These are phyloP conservation scores for Thermothielavioides terrestris DNA, from an alignment of 495 filamentous ascomycete genomes.

Conservation along the genomic window DNA sequence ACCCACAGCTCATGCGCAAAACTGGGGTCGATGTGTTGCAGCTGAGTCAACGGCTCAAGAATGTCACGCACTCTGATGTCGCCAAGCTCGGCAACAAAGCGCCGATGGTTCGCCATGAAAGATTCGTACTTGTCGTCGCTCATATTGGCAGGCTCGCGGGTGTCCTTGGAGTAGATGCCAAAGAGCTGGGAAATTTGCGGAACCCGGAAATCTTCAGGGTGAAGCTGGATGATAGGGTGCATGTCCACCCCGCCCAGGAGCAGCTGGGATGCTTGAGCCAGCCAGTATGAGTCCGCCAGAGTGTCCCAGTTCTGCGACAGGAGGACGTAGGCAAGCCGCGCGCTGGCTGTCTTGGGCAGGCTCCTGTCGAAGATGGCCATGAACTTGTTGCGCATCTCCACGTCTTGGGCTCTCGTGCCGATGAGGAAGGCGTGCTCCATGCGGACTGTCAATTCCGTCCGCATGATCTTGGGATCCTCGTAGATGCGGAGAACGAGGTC, in stretches of 20 bases:
- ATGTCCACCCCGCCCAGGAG: constrained; percentile 85
- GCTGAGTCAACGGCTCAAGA: constrained; percentile 82
- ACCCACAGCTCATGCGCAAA: constrained; percentile 86
- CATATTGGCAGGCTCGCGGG: constrained; percentile 61
- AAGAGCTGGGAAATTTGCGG: constrained; percentile 63
- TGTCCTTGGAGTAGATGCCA: constrained; percentile 59
- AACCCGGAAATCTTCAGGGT: constrained; percentile 73
- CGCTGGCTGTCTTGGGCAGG: constrained; percentile 76
- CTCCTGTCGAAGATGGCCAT: constrained; percentile 90
- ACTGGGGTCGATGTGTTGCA: constrained; percentile 79
- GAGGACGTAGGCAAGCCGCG: constrained; percentile 78
- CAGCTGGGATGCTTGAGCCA: constrained; percentile 86
- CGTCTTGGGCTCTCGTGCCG: constrained; percentile 85
- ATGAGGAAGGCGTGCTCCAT: constrained; percentile 98
- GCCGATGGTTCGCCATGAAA: constrained; percentile 65
- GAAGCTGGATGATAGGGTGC: constrained; percentile 63
- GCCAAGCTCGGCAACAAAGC: constrained; percentile 73
- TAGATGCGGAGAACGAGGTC: constrained; percentile 96
- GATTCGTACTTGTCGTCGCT: constrained; percentile 72
- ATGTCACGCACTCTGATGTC: constrained; percentile 81
- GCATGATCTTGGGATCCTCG: constrained; percentile 87
- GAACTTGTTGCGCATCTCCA: constrained; percentile 95
- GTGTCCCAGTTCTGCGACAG: constrained; percentile 97
- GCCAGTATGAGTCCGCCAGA: constrained; percentile 88
- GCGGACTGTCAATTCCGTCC: constrained; percentile 90